Base-by-base conservation (phyloP, 2,329 filamentous ascomycete genomes). In the Sporothrix brunneoviolacea region DNA sequence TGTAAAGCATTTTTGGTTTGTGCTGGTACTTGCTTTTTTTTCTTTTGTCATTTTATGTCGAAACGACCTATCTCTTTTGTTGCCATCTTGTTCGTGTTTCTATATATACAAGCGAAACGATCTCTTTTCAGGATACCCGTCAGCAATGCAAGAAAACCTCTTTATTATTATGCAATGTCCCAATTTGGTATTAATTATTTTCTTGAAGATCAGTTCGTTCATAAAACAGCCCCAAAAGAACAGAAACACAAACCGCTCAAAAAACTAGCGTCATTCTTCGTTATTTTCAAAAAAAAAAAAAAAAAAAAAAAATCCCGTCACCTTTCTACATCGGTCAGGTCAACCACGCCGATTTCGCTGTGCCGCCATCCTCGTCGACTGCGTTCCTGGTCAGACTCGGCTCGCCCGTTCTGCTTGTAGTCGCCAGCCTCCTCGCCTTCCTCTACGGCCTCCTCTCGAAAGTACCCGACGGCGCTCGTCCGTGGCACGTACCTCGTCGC, bases 401-500 rank as follows among this genome's bases (percentile, higher is more conserved):
- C 44, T 37, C 33, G 7, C 28, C 32, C 18, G 15, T 24, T 16
- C 15, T 39, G 19, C 24, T 10, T 50, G 38, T 56, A 51, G 18
- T 54, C 56, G n/a, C 60, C 57, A 4, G 57, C 58, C 38, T 60
- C 48, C 2, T 18, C 42, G 10, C 18, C 48, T 3, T 61, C 57
- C 9, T 56, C 50, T 43, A 61, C 59, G 36, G 59, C 53, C 16
- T 61, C 35, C 39, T 64, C 60, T 8, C 47, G 53, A 38, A 64
- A 61, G 53, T 55, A 65, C 3, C 63, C 63, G n/a, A 53, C 32
- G 5, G 56, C 58, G 37, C 59, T 62, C 4, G 51, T 57, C 18
- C 59, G 54, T 4, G 59, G 57, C 9, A 63, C 52, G 40, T 59
- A 63, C 7, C 62, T 33, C n/a, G 53, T 60, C 7, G 56, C 63